A percentile compares a stretch with the other conserved stretches of the same genome.
These are phyloP conservation scores for Mycena capillaripes DNA, from an alignment of 768 basidiomycete genomes.

Conservation along the genomic window DNA sequence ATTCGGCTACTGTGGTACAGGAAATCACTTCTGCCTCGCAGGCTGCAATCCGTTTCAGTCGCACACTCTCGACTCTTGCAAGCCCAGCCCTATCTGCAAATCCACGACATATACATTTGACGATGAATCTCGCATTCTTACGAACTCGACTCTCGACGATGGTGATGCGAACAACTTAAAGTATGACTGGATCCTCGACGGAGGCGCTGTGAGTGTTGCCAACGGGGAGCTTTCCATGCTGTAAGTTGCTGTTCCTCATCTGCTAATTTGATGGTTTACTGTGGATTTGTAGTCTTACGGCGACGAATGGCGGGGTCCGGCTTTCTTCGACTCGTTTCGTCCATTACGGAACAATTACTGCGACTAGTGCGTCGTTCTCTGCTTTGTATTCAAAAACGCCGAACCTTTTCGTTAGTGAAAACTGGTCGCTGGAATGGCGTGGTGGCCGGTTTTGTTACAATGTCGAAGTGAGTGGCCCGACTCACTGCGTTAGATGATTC, in stretches of 20 bases:
- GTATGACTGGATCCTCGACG: constrained; percentile 81
- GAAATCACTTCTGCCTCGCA: constrained; percentile 78
- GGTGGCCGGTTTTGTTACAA: constrained; percentile 87
- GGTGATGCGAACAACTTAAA: constrained; percentile 82
- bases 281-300: constrained; percentile 57
- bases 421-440: constrained; percentile 85
- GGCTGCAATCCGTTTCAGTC: constrained; percentile 88
- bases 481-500: neutral
- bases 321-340: constrained; percentile 85
- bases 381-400: too few species aligned
- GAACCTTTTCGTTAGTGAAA: constrained; percentile 63
- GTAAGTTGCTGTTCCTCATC: neutral
- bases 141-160: constrained; percentile 75
- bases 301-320: constrained; percentile 82
- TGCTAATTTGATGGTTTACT: neutral
- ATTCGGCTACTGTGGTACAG: constrained; percentile 66
- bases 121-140: constrained; percentile 74
- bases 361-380: constrained; percentile 58
- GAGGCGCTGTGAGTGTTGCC: constrained; percentile 73
- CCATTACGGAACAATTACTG: constrained; percentile 83
- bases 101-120: constrained; percentile 69
- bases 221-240: constrained; percentile 79
- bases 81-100: constrained; percentile 79
- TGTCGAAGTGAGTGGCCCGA: constrained; percentile 62
- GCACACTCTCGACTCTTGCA: constrained; percentile 72